Evolutionary conservation across 208 protist species (phyloP).

Genomic region (Wallacemonas collosoma): DNA sequence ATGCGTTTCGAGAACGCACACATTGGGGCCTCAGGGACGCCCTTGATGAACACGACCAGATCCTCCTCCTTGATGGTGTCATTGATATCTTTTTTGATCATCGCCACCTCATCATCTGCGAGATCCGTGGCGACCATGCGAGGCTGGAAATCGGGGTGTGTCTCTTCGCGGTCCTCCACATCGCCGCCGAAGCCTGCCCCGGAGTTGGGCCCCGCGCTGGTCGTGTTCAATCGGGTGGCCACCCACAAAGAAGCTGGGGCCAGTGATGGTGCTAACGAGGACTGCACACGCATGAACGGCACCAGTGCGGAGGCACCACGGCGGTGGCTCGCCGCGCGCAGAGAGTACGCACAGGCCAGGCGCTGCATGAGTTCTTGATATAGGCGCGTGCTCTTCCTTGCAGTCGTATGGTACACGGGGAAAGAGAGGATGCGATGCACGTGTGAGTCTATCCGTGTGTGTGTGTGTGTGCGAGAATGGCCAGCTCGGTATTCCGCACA

Average conservation of each 20-base stretch:
- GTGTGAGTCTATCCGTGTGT: background rate
- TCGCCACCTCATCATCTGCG: conserved; percentile 74
- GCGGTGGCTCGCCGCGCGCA: background rate
- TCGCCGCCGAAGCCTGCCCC: conserved; percentile 42
- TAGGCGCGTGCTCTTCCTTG: too few relatives aligned
- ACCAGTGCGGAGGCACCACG: background rate
- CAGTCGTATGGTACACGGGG: too few relatives aligned
- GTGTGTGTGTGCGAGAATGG: background rate
- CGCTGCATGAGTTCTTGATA: background rate
- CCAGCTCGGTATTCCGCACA: background rate
- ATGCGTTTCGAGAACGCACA: conserved; percentile 96
- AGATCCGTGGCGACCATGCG: conserved; percentile 66
- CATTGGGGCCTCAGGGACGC: conserved; percentile 93
- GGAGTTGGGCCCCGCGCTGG: background rate
- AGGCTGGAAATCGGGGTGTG: conserved; percentile 88
- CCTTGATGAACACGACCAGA: conserved; percentile 97
- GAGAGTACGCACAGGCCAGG: background rate
- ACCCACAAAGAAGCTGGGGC: background rate
- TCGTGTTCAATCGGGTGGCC: conserved; percentile 3
- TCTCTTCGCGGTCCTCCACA: conserved; percentile 72
- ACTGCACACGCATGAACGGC: background rate
- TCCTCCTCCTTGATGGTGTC: conserved; percentile 90
- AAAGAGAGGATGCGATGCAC: too few relatives aligned
- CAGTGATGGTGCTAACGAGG: background rate
- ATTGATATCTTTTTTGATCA: conserved; percentile 89